phyloP scores from a whole-genome alignment of 140 eudicot species.

The Erigeron philadelphicus region DNA sequence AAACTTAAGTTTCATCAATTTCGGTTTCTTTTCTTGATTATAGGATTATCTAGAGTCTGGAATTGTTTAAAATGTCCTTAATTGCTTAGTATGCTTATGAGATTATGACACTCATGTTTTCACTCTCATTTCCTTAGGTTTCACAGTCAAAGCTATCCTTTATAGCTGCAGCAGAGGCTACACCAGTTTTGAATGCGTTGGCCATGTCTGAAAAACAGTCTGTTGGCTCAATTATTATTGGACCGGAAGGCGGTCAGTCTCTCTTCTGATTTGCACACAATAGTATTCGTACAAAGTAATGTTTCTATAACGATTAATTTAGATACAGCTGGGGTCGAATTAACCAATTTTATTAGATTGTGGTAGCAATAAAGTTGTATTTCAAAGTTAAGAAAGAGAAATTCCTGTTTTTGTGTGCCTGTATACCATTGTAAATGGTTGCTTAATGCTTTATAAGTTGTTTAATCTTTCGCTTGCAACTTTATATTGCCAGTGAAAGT shows the following conservation, averaged over 20 bases:
- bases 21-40: neutral
- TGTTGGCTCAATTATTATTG: conserved; percentile 60
- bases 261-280: conserved; percentile 4
- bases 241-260: conserved; percentile 98
- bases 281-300: neutral
- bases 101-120: conserved; percentile 8
- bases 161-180: conserved; percentile 75
- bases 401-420: neutral
- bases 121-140: conserved; percentile 42
- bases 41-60: conserved; percentile 5
- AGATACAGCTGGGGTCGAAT: neutral
- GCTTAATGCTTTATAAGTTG: neutral
- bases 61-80: neutral
- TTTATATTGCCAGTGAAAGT: neutral
- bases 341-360: neutral
- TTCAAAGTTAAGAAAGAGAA: neutral
- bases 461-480: neutral
- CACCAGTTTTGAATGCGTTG: conserved; percentile 54
- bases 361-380: neutral
- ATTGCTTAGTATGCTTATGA: neutral
- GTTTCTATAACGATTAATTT: neutral
- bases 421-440: neutral
- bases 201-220: conserved; percentile 40
- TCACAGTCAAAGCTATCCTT: conserved; percentile 62
- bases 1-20: neutral